Conservation (phyloP, 805 yeast species). For the Metschnikowia bowlesiae region DNA sequence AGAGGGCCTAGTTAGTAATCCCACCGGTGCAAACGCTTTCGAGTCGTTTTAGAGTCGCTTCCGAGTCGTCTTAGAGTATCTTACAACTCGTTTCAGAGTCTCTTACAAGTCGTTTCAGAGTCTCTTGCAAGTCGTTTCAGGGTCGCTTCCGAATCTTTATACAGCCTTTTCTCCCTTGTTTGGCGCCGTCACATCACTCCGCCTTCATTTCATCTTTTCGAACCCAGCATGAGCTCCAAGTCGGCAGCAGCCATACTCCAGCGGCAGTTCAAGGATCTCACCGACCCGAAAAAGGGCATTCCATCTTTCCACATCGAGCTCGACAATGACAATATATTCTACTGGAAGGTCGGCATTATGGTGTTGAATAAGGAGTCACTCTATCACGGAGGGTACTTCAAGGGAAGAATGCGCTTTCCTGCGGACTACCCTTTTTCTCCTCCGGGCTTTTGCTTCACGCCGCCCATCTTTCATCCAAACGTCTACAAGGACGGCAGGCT, state of each 20-base stretch:
- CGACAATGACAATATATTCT: constrained; percentile 52
- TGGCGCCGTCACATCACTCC: not conserved
- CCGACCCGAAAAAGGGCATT: constrained; percentile 79
- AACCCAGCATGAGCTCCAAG: constrained; percentile 38
- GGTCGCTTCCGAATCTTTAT: not conserved
- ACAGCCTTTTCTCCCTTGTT: not conserved
- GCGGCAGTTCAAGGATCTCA: constrained; percentile 90
- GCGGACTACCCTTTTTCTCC: constrained; percentile 88
- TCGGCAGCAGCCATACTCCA: constrained; percentile 79
- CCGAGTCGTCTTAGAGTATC: not conserved
- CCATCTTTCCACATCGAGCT: constrained; percentile 61
- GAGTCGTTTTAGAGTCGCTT: not conserved
- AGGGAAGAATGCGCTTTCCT: constrained; percentile 92
- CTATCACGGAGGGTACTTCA: constrained; percentile 92
- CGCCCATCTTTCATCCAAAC: constrained; percentile 92
- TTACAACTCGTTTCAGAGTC: not conserved
- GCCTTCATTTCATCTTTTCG: not conserved
- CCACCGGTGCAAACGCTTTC: not conserved
- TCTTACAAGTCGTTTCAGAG: not conserved
- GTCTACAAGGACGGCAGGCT: constrained; percentile 90
- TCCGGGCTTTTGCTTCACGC: constrained; percentile 87
- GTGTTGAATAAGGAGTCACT: constrained; percentile 84
- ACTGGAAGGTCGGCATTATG: constrained; percentile 88
- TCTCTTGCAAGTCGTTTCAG: not conserved
- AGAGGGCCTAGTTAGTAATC: not conserved